phyloP scores from a whole-genome alignment of 225 moss, liverwort and hornwort species.

The Pseudisothecium myosuroides region DNA sequence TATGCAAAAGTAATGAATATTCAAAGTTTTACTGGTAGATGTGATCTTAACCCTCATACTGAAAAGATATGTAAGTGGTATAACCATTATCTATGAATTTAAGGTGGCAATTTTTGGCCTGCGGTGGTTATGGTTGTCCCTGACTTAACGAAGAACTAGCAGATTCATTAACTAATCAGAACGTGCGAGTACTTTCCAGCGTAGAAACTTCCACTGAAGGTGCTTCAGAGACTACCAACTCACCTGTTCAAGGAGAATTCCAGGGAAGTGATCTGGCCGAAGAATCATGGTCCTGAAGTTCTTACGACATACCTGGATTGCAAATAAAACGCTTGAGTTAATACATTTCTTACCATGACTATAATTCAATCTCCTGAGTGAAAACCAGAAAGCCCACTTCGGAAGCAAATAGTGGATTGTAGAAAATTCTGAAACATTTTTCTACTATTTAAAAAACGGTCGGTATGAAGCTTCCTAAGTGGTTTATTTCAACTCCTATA shows the following conservation, averaged over 20 bases:
- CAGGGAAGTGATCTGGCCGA: slow-evolving; percentile 54
- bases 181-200: background rate
- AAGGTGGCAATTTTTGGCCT: no score
- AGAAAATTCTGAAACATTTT: background rate
- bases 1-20: no score
- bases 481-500: no score
- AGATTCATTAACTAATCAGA: background rate
- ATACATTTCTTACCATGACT: background rate
- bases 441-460: background rate
- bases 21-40: background rate
- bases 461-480: background rate
- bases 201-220: background rate
- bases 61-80: background rate
- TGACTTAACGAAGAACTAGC: background rate
- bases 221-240: background rate
- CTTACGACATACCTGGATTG: slow-evolving; percentile 40
- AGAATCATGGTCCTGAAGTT: slow-evolving; percentile 41
- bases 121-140: background rate
- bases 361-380: background rate
- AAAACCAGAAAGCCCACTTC: background rate
- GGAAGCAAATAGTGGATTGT: background rate
- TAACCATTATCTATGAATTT: background rate
- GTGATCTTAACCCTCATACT: background rate
- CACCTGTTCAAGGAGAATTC: slow-evolving; percentile 85
- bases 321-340: background rate